Base-by-base conservation (phyloP, 2,329 filamentous ascomycete species). In the Cordyceps cicadae region DNA sequence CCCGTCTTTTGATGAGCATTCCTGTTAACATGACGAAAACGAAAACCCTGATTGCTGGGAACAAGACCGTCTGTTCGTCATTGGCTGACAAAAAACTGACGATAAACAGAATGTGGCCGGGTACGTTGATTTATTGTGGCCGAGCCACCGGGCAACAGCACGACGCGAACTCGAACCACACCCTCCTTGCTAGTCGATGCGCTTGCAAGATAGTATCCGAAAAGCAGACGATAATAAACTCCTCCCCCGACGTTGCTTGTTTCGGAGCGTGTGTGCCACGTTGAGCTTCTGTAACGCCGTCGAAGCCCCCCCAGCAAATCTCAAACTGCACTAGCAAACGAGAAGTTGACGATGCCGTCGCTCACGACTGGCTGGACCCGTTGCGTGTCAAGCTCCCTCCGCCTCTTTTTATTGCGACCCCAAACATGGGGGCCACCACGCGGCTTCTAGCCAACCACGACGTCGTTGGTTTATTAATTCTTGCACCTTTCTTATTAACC, bases 251-350 rank as follows among this genome's bases (percentile, higher is more conserved):
- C 55, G 37, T 24, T 50, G 37, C 55, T 34, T 37, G 55, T 58
- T 58, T 58, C 55, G 55, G 55, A 58, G 46, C 34, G 21, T 17
- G 21, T 39, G 29, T 58, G 55, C 55, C 34, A 49, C 43, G 15
- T 37, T 54, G 39, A n/a, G 5, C 54, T 37, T 21, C 37, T 58
- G 55, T 48, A 58, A 58, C 54, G 54, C 39, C 11, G 3, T 24
- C 45, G n/a, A 32, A 8, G n/a, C 21, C 9, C 43, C 43, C 45
- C 15, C 11, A 26, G 21, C 45, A 21, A 45, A 58, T 48, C 55
- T 58, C 55, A 58, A 58, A 58, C 55, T 34, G 24, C 55, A 58
- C 55, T 58, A 58, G 48, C 34, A 19, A 29, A 11, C 9, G 12
- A 3, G 34, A 37, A 3, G 34, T 37, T 9, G 34, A 37, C 34